Base-by-base conservation (phyloP, 1,284 basidiomycete species). In the Boletus austroedulis region DNA sequence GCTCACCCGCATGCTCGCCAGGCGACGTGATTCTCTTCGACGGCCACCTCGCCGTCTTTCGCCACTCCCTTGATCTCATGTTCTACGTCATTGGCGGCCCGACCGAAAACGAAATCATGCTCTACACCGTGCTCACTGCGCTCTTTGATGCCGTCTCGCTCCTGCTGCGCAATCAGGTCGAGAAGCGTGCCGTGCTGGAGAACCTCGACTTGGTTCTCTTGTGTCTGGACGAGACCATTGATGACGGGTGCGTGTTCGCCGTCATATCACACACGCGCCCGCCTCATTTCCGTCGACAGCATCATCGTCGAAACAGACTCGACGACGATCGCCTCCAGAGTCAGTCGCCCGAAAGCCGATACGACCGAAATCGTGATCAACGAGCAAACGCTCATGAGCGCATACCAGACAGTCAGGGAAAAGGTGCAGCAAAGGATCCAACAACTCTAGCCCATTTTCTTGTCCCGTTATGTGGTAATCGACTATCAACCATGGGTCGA, bases 231-330 rank as follows among this genome's bases (percentile, higher is more conserved):
- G 97, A 99, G 79, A 95, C 94, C 8, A 87, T 99, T 54, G 97
- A 99, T 75, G 95, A 99, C 71, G 96, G 95, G 95, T 97, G 72
- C 69, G 89, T 26, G n/a, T 55, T 41, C 53, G 12, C 23, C 29
- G 19, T 50, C 32, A 50, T 31, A 3, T 38, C 15, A 19, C 1
- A 26, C 34, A 47, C 46, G 31, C 32, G 12, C 3, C 23, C 31
- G 11, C 5, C 57, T 62, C 64, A 72, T 58, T 17, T 53, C 62
- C 48, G 44, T 38, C 43, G 17, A 36, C 70, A 98, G 96, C 45
- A 92, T 99, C 74, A 96, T 99, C 65, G 89, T 99, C 49, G 96
- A 99, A 76, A 99, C 95, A 1, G 97, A 99, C 75, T 83, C 94
- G 6, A 87, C 92, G 0, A 93, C 95, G 12, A 97, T 99, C 69